phyloP scores from a whole-genome alignment of 2,329 filamentous ascomycete genomes.

The Mycocentrospora acerina region DNA sequence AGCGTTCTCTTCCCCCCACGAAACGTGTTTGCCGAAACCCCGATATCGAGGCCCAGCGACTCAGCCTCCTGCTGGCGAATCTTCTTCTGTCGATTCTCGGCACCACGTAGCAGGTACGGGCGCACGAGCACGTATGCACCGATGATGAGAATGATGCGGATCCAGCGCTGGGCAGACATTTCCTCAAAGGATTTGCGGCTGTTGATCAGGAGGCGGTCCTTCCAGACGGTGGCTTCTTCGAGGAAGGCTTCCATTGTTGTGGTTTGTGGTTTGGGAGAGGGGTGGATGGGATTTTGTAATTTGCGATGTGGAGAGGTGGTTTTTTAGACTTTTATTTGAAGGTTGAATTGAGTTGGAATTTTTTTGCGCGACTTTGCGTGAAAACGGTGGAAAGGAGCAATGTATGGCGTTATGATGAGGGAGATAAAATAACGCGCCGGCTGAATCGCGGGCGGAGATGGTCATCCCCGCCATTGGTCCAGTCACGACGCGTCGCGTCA shows the following conservation, averaged over 20 bases:
- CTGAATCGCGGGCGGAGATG: constrained; percentile 2
- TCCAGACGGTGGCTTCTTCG: constrained; percentile 34
- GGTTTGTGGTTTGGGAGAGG: constrained; percentile 1
- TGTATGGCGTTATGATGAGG: too few species aligned
- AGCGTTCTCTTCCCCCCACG: constrained; percentile 23
- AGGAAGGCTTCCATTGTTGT: constrained; percentile 21
- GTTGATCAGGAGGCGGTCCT: constrained; percentile 44
- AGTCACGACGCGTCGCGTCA: constrained; percentile 21
- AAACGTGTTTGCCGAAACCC: constrained; percentile 36
- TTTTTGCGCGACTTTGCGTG: too few species aligned
- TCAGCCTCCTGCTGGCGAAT: constrained; percentile 58
- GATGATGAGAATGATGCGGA: constrained; percentile 71
- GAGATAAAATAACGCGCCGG: background rate
- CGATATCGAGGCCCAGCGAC: constrained; percentile 42
- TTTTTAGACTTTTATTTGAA: background rate
- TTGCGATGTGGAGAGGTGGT: background rate
- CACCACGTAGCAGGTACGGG: constrained; percentile 71
- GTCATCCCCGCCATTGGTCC: constrained; percentile 17
- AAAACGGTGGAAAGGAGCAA: too few species aligned
- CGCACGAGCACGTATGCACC: constrained; percentile 71
- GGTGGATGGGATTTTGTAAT: background rate
- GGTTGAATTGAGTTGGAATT: too few species aligned
- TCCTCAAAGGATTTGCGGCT: constrained; percentile 45
- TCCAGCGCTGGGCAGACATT: constrained; percentile 50
- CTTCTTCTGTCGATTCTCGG: constrained; percentile 63